These are phyloP conservation scores for Hanseniaspora sp. DNA, from an alignment of 1,139 yeast genomes.

Conservation along the genomic window DNA sequence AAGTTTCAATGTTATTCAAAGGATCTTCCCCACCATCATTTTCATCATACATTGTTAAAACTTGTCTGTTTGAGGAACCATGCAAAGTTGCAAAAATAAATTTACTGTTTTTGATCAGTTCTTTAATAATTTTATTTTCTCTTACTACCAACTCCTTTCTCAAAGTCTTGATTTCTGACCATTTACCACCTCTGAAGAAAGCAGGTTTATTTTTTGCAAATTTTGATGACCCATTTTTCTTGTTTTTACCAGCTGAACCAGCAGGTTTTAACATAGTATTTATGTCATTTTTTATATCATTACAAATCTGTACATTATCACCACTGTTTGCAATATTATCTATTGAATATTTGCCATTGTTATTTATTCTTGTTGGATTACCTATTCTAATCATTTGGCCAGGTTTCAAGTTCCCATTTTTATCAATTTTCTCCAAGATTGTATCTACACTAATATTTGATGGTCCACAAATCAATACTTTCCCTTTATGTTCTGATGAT, in stretches of 20 bases:
- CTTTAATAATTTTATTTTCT: conserved; percentile 53
- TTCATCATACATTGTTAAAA: conserved; percentile 41
- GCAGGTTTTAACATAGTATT: conserved; percentile 33
- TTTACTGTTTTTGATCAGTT: conserved; percentile 47
- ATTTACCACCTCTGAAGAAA: conserved; percentile 37
- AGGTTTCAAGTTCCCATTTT: conserved; percentile 31
- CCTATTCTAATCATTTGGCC: conserved; percentile 69
- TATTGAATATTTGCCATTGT: conserved; percentile 59
- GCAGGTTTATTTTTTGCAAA: conserved; percentile 36
- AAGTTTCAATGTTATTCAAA: conserved; percentile 46
- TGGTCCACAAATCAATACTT: conserved; percentile 86
- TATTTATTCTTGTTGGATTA: conserved; percentile 76
- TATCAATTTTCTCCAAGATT: conserved; percentile 64
- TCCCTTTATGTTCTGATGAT: conserved; percentile 38
- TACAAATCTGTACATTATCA: conserved; percentile 51
- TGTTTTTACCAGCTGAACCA: conserved; percentile 36
- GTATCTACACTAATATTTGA: conserved; percentile 94
- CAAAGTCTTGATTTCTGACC: conserved; percentile 56
- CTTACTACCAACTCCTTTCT: conserved; percentile 58
- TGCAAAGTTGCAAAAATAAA: conserved; percentile 78
- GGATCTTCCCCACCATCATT: too few species aligned
- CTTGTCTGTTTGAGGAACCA: conserved; percentile 69
- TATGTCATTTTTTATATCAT: conserved; percentile 64
- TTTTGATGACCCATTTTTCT: conserved; percentile 52
- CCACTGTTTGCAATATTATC: conserved; percentile 59